A percentile compares a stretch with the other conserved stretches of the same genome.
Evolutionary conservation across 1,284 basidiomycete genomes (phyloP).

Genomic region (Rhodotorula glutinis): DNA sequence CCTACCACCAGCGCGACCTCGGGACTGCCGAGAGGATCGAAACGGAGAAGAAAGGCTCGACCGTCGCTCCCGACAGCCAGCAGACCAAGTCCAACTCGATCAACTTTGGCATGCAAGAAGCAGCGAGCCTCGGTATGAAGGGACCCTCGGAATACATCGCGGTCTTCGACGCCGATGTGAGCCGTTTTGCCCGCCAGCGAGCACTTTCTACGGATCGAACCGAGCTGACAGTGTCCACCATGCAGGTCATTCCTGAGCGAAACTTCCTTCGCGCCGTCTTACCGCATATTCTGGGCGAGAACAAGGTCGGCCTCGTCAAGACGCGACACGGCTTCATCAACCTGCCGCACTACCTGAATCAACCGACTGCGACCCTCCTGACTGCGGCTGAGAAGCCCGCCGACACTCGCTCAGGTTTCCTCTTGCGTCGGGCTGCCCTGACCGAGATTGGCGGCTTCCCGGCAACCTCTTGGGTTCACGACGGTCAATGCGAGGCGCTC

Average conservation of each 20-base stretch:
- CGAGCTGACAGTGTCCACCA: not conserved
- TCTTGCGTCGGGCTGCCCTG: conserved; percentile 41
- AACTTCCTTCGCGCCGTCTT: conserved; percentile 42
- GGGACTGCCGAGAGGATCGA: conserved; percentile 6
- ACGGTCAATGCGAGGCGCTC: conserved; percentile 39
- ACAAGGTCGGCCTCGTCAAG: conserved; percentile 40
- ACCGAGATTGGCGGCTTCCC: conserved; percentile 45
- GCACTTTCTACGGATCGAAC: not conserved
- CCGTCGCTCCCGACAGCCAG: conserved; percentile 5
- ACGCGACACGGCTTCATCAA: conserved; percentile 44
- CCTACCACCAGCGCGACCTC: conserved; percentile 41
- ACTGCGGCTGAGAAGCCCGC: conserved; percentile 37
- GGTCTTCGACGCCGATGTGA: conserved; percentile 44
- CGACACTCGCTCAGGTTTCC: conserved; percentile 43
- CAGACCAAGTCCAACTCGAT: conserved; percentile 40
- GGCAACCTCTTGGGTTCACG: conserved; percentile 41
- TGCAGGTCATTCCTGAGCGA: conserved; percentile 42
- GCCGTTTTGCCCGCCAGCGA: not conserved
- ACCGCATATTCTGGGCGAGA: conserved; percentile 40
- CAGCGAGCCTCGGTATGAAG: conserved; percentile 37
- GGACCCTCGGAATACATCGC: conserved; percentile 42
- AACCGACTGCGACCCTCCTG: conserved; percentile 39
- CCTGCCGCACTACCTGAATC: conserved; percentile 38
- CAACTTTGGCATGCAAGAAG: conserved; percentile 44
- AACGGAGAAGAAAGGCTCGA: not conserved